Evolutionary conservation across 2,329 filamentous ascomycete species (phyloP), one percentile per base, ranked within the genome.

Genomic region (Aspergillus brasiliensis): DNA sequence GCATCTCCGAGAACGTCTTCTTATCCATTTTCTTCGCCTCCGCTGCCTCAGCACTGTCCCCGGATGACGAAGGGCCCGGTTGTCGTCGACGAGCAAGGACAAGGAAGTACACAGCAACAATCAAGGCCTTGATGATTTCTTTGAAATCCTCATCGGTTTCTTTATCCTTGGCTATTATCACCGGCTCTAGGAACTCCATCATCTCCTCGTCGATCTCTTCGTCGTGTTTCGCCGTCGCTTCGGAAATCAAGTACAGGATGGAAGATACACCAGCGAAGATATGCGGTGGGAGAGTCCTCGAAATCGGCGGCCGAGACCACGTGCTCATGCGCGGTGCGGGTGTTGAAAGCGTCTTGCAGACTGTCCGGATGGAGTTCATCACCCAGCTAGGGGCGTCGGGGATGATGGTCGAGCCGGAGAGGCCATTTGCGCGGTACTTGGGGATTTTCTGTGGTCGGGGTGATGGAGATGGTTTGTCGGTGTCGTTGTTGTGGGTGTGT

Each of bases 231-330:
- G 79, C 59, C 75, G 77, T 52, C 75, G 77, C 49, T 78, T 74
- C 65, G 13, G 70, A 68, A 11, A 76, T 67, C 34, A 77, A 66
- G 38, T 84, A 86, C 48, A 83, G 67, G 77, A 80, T 89, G 3
- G 80, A 82, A 25, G 80, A 88, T 54, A 92, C 82, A 1, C 91
- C 92, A 0, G 91, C 88, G 51, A 91, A 85, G 0, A 96, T 84
- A 56, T 92, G 90, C 0, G 90, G 89, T 0, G 86, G 86, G 3
- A 92, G 83, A 3, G 80, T 81, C 27, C 72, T 66, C 1, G 76
- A 78, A 3, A 78, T 72, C 8, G 74, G 70, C 21, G 73, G 74
- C 8, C 75, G 71, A 8, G 75, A 77, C 69, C 69, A 73, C 21
- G 72, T 68, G 28, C 68, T 74, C 58, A 71, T 74, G 15, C 71